Evolutionary conservation across 441 rosid species (phyloP), one percentile per base, ranked within the genome.

Genomic region (Oxalis stricta): DNA sequence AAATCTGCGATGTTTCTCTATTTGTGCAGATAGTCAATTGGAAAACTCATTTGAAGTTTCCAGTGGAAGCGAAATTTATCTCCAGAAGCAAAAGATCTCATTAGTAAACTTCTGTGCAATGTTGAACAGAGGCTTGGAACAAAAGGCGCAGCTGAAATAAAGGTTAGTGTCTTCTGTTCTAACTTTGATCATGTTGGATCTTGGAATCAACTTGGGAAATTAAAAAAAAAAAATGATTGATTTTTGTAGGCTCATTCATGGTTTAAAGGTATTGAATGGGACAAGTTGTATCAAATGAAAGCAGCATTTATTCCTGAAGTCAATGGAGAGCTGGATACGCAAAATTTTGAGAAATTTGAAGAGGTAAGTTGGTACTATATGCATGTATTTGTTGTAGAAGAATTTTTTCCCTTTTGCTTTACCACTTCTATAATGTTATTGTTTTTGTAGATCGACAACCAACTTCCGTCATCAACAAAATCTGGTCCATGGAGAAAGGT

Each of bases 401-500:
- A 26, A 23, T 54, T 39, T 41, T 48, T 18, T 38, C 37, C 53
- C 2, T 48, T 18, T 38, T 40, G 52, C 2, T 29, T 33, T 4
- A 50, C 35, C 18, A n/a, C n/a, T n/a, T n/a, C 50, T 53, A 41
- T 21, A 33, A 12, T 22, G 34, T 45, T 30, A 53, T 58, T 58
- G 41, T 38, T 58, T 49, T 23, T 62, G 64, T 68, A 89, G 98
- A 67, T 63, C 24, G 96, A 82, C 48, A 76, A 53, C 57, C 84
- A 77, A 65, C 69, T 74, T 53, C 70, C 61, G 34, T 65, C 79
- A 38, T 60, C 86, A 29, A 19, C 88, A 41, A 85, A 61, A 67
- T 65, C 98, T 52, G 98, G 96, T 59, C 96, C 98, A 36, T 85
- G 98, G 96, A 82, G 98, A 63, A 82, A 89, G 94, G 98, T 82